A percentile compares a stretch with the other conserved stretches of the same genome.
phyloP scores from a whole-genome alignment of 345 rosid species.

The Euclidium syriacum region DNA sequence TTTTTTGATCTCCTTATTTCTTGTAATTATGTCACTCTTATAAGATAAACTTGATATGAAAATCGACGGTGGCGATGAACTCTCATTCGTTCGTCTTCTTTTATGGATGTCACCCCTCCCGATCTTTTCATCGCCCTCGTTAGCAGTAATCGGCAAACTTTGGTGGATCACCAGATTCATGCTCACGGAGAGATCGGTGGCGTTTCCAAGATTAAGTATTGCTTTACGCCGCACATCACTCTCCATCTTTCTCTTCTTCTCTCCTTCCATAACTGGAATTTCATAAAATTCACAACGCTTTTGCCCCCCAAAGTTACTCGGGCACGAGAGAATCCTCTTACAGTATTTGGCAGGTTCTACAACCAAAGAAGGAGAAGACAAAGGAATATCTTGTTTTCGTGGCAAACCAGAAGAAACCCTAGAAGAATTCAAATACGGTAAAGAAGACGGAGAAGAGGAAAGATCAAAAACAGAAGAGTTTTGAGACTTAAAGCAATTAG shows the following conservation, averaged over 20 bases:
- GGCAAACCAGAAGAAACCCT: conserved; percentile 47
- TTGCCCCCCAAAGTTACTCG: conserved; percentile 25
- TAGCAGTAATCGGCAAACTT: conserved; percentile 26
- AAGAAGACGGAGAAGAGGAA: conserved; percentile 33
- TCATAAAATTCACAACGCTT: conserved; percentile 25
- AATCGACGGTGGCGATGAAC: conserved; percentile 42
- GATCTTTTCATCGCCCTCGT: conserved; percentile 33
- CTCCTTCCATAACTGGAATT: conserved; percentile 28
- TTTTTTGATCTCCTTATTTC: conserved; percentile 35
- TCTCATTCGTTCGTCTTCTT: conserved; percentile 44
- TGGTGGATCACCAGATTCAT: conserved; percentile 59
- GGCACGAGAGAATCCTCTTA: not conserved
- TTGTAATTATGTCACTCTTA: conserved; percentile 27
- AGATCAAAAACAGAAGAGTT: conserved; percentile 24
- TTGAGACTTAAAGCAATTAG: conserved; percentile 38
- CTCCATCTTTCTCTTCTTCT: conserved; percentile 31
- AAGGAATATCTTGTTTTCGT: conserved; percentile 27
- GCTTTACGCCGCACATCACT: conserved; percentile 22
- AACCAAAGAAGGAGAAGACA: conserved; percentile 29
- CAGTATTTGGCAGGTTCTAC: conserved; percentile 27
- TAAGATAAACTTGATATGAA: conserved; percentile 37
- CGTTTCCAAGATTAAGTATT: conserved; percentile 35
- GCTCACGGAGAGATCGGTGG: conserved; percentile 49
- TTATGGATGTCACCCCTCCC: conserved; percentile 29
- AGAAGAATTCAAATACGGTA: conserved; percentile 31